Base-by-base conservation (phyloP, 768 basidiomycete species). In the Tylopilus balloui region DNA sequence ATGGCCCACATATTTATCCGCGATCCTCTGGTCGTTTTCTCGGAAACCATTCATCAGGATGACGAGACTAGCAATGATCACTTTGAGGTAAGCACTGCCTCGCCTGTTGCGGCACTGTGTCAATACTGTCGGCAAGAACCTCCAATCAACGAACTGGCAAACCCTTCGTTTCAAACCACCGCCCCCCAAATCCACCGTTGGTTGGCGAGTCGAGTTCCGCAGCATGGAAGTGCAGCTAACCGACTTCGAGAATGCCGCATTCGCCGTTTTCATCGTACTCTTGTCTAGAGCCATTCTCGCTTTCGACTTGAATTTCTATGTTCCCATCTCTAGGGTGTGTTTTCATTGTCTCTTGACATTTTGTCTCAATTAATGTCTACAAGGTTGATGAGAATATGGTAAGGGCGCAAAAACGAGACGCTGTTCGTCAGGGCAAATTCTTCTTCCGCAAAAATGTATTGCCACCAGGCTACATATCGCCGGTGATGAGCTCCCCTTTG, bases 131-230 rank as follows among this genome's bases (percentile, higher is more conserved):
- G 42, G 6, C 1, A 66, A 95, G 88, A 98, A 97, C 62, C 86
- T 99, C 21, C 96, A 99, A 79, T 98, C 96, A 2, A 99, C 96
- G 4, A 99, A 99, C 62, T 99, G 96, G 96, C 96, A 99, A 71
- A 97, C 96, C 0, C 75, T 99, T 27, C 82, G 96, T 41, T 99
- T 99, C 79, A 99, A 99, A 66, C 96, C 96, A 3, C 96, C 96
- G 12, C 95, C 96, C 23, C 85, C 90, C 5, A 84, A 88, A 47
- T 92, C 95, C 6, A 67, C 82, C 7, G 97, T 98, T 47, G 96
- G 95, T 27, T 99, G 96, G 96, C 78, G 96, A 34, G 95, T 98
- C 5, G 96, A 99, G 66, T 99, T 99, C 71, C 78, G 96, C 49
- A 92, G 89, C 65, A 98, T 98, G 96, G 96, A 99, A 67, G 93